Evolutionary conservation across 2,329 filamentous ascomycete genomes (phyloP), one percentile per base, ranked within the genome.

Genomic region (Fusarium anthophilum): DNA sequence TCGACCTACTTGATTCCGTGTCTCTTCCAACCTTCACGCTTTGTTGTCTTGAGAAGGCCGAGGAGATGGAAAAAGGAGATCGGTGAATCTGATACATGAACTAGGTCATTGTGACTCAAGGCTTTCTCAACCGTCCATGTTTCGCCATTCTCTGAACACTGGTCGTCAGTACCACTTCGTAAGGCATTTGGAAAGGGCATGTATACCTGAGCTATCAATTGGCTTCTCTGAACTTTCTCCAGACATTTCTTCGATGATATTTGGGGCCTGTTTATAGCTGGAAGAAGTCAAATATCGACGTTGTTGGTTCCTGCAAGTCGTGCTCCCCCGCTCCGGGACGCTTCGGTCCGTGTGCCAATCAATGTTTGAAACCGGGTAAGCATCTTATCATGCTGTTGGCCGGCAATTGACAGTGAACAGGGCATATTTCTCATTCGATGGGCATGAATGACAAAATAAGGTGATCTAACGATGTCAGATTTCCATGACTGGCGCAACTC

Each of bases 41-140:
- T 97, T 68, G 93, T 98, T 13, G 95, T 98, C 89, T 99, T 99
- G 56, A 99, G 89, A 41, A 93, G 92, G 83, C 97, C 94, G 70
- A 99, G 90, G 64, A 98, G 88, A 85, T 98, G 96, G 83, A 98
- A 97, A 86, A 98, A 98, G 26, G 94, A 91, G 18, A 98, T 82
- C 1, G 96, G 95, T 1, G 95, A 96, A 68, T 86, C 82, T 13
- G 92, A 88, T 63, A 89, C 86, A 75, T 91, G 86, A 30, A 84
- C 80, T 5, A 89, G 89, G 87, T 89, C 73, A 35, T 75, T 77
- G 69, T 87, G 87, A 38, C 86, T 85, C 44, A 97, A 87, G 41
- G 93, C 94, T 74, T 87, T 87, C 64, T 88, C 84, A 6, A 90
- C 87, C 0, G 84, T 83, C 89, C 89, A 91, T 50, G 47, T 26